phyloP scores from a whole-genome alignment of 2,329 filamentous ascomycete genomes.

The Pseudogymnoascus pannorum region DNA sequence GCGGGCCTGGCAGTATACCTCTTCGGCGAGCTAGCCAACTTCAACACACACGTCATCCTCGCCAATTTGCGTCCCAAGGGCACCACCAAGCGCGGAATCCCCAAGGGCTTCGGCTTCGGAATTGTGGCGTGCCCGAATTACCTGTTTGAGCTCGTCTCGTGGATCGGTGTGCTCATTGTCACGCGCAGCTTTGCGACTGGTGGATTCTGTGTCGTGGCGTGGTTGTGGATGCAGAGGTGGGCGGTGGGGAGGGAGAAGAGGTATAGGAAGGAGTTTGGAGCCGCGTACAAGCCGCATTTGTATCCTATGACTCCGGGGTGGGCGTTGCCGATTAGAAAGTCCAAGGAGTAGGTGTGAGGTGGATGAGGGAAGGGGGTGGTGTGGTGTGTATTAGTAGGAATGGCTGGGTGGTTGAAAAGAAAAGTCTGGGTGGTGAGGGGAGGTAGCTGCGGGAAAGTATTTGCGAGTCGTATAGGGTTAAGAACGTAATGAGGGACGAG shows the following conservation, averaged over 20 bases:
- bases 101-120: conserved; percentile 73
- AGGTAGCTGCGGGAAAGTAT: neutral
- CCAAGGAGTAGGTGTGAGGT: neutral
- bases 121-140: conserved; percentile 96
- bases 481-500: conserved; percentile 7
- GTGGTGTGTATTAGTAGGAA: neutral
- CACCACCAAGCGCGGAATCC: conserved; percentile 81
- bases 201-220: conserved; percentile 68
- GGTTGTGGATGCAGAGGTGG: conserved; percentile 78
- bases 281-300: conserved; percentile 64
- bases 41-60: conserved; percentile 71
- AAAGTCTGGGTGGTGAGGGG: neutral
- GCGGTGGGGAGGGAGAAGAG: conserved; percentile 85
- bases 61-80: conserved; percentile 69
- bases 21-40: conserved; percentile 74
- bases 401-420: neutral
- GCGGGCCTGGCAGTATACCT: conserved; percentile 62
- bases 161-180: conserved; percentile 74
- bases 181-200: conserved; percentile 72
- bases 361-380: neutral
- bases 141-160: conserved; percentile 81
- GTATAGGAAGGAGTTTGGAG: conserved; percentile 84
- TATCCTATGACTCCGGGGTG: conserved; percentile 4
- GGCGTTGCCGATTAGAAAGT: conserved; percentile 1
- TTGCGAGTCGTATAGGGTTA: neutral